Percentiles rank a stretch among this genome's conserved stretches.
Evolutionary conservation across 1,139 yeast genomes (phyloP).

Genomic region (Protomyces lactucae-debilis): DNA sequence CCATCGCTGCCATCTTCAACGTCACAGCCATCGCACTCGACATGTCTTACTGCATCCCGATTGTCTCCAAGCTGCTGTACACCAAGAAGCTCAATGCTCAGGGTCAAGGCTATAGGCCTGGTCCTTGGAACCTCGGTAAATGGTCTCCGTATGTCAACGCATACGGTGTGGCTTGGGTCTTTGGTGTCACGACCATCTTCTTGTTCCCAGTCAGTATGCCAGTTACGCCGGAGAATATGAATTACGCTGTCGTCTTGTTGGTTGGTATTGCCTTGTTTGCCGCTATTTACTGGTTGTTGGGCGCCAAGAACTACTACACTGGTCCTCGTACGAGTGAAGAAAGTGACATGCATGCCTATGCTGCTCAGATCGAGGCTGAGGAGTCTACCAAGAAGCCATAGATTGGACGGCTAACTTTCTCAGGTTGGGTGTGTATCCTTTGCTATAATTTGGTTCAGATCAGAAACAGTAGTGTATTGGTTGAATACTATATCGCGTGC

Average conservation of each 20-base stretch:
- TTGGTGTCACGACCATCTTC: conserved; percentile 47
- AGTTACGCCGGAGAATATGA: conserved; percentile 44
- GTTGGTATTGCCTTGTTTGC: conserved; percentile 25
- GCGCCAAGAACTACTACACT: conserved; percentile 48
- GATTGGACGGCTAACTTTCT: background rate
- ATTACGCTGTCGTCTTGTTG: conserved; percentile 54
- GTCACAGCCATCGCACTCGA: conserved; percentile 58
- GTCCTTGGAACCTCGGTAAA: conserved; percentile 58
- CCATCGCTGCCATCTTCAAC: conserved; percentile 58
- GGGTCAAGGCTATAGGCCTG: conserved; percentile 47
- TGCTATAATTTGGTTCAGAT: too few species aligned
- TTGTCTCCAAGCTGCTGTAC: conserved; percentile 23
- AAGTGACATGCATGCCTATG: background rate
- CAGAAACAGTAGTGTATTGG: too few species aligned
- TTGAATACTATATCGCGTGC: too few species aligned
- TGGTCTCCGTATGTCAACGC: conserved; percentile 42
- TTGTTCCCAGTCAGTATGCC: conserved; percentile 33
- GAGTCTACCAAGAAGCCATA: background rate
- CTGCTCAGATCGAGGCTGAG: background rate
- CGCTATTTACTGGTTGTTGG: conserved; percentile 33
- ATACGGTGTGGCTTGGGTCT: conserved; percentile 40
- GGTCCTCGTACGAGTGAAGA: conserved; percentile 43
- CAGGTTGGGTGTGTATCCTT: too few species aligned
- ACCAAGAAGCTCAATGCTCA: conserved; percentile 43
- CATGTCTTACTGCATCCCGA: conserved; percentile 57